Base-by-base conservation (phyloP, 805 yeast genomes). In the Lipomyces sp. region DNA sequence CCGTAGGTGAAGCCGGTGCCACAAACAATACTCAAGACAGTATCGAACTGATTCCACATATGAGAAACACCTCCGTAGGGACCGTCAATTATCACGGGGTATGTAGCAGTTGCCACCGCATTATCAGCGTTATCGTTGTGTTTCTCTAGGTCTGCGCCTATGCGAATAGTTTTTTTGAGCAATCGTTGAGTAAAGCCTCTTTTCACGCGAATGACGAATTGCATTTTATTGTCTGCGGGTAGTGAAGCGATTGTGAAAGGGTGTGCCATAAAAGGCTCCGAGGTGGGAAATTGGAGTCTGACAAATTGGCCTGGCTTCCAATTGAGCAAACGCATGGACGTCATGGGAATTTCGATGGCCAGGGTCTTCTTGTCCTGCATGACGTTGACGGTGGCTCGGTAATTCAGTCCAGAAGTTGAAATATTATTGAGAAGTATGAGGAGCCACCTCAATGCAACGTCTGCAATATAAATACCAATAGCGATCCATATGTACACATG, bases 1-100 rank as follows among this genome's bases (percentile, higher is more conserved):
- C 78, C 75, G 70, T 78, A 80, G 0, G 86, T 78, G 4, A 80
- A 81, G 1, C 87, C 87, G 1, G 82, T 77, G 0, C 86, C 86
- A 3, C 81, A 80, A 10, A 77, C 77, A 15, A 83, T 64, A 48
- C 82, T 79, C 3, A 80, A 58, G 8, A 75, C 76, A 7, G 80
- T 65, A 57, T 83, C 84, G 69, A 84, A 84, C 6, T 79, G 75
- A 10, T 76, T 71, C 39, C 82, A 74, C 3, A 82, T 80, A 62
- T 83, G 83, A 53, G 76, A 75, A 29, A 74, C 72, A 2, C 80
- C 84, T 0, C 86, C 85, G 66, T 77, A 80, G 0, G 87, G 86
- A 0, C 87, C 87, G 39, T 77, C 77, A 53, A 83, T 75, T 3
- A 75, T 60, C 0, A 80, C 83, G 50, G 79, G 80, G 66, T 82